phyloP scores from a whole-genome alignment of 139 green algal species.

The Dunaliella sp. region DNA sequence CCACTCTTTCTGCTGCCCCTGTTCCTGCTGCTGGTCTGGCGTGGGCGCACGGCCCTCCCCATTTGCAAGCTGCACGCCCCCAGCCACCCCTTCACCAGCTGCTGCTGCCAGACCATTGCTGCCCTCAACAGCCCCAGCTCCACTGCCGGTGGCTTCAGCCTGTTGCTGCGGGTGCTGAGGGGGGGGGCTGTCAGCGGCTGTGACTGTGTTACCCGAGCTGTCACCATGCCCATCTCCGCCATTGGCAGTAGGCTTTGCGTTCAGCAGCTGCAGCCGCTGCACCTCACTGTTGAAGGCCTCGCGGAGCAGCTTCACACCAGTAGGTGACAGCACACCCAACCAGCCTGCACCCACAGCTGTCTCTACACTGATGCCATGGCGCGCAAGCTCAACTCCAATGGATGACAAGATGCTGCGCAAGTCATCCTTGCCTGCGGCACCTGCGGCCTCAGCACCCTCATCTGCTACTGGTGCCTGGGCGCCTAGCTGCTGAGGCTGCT shows the following conservation, averaged over 20 bases:
- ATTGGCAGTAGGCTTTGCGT: neutral
- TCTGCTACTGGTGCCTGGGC: neutral
- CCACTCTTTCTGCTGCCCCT: neutral
- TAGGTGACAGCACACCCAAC: constrained; percentile 27
- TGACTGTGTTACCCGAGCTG: neutral
- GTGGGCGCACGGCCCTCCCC: neutral
- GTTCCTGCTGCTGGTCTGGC: neutral
- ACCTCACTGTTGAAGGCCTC: constrained; percentile 31
- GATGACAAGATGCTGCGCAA: constrained; percentile 27
- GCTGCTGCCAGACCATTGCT: neutral
- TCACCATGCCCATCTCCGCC: neutral
- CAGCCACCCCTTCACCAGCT: too few species aligned
- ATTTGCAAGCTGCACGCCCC: neutral
- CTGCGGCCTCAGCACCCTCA: neutral
- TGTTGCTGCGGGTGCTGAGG: neutral
- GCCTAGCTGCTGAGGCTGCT: neutral
- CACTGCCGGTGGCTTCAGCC: neutral
- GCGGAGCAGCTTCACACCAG: constrained; percentile 24
- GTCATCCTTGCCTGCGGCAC: constrained; percentile 5
- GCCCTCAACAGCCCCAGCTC: neutral
- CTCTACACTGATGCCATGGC: constrained; percentile 35
- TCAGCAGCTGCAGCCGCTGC: constrained; percentile 5
- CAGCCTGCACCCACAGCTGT: constrained; percentile 26
- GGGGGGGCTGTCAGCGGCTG: neutral
- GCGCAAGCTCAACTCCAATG: constrained; percentile 33